Conservation (phyloP, 2,329 filamentous ascomycete species). For the Trichoderma lentiforme region DNA sequence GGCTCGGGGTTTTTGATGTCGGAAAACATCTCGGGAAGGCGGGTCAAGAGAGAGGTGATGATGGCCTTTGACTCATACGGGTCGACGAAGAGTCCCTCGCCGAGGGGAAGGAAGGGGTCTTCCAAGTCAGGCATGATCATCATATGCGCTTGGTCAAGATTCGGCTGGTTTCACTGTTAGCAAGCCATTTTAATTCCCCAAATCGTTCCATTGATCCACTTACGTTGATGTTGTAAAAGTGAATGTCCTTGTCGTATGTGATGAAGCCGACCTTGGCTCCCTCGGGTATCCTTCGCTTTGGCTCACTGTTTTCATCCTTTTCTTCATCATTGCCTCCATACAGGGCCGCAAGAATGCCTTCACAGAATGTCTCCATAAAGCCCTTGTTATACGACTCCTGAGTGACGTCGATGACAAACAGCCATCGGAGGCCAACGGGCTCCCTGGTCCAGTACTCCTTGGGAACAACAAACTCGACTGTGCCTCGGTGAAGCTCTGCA, state of each 20-base stretch:
- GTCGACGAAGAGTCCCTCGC: constrained; percentile 90
- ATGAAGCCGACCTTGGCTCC: constrained; percentile 91
- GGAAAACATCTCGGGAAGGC: constrained; percentile 82
- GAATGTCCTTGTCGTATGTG: constrained; percentile 93
- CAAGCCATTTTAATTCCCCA: background rate
- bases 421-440: constrained; percentile 79
- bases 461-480: constrained; percentile 92
- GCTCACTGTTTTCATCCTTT: constrained; percentile 49
- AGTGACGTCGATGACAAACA: constrained; percentile 92
- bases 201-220: constrained; percentile 33
- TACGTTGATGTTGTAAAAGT: constrained; percentile 94
- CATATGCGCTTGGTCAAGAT: constrained; percentile 88
- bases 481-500: constrained; percentile 85
- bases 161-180: constrained; percentile 46
- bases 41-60: constrained; percentile 81
- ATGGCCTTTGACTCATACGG: constrained; percentile 83
- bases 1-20: constrained; percentile 87
- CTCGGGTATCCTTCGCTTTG: constrained; percentile 61
- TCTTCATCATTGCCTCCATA: constrained; percentile 64
- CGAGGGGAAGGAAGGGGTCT: constrained; percentile 90
- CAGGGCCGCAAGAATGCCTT: constrained; percentile 79
- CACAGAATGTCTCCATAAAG: constrained; percentile 84
- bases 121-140: constrained; percentile 97
- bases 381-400: constrained; percentile 89
- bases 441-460: constrained; percentile 99